Conservation (phyloP, 2,329 filamentous ascomycete species). For the Metarhizium anisopliae region DNA sequence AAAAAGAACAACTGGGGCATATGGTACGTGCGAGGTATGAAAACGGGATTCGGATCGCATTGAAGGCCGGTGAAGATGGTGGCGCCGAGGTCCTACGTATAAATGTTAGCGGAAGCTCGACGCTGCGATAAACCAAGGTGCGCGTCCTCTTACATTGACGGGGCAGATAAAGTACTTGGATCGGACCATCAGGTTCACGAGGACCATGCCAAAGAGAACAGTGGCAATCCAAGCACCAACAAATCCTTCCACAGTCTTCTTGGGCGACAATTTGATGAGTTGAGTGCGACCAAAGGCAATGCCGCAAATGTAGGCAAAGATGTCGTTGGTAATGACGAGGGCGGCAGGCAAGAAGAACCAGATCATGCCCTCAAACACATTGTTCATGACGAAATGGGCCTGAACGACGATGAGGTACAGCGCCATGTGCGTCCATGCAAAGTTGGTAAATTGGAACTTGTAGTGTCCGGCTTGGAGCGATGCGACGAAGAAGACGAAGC, state of each 20-base stretch:
- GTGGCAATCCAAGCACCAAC: constrained; percentile 95
- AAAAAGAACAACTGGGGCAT: constrained; percentile 65
- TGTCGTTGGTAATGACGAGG: constrained; percentile 96
- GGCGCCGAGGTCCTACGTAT: constrained; percentile 66
- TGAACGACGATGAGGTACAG: constrained; percentile 96
- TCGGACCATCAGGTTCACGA: constrained; percentile 77
- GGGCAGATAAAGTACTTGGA: constrained; percentile 99
- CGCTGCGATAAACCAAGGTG: not conserved
- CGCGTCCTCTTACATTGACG: constrained; percentile 56
- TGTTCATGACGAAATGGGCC: constrained; percentile 99
- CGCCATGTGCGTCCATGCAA: constrained; percentile 99
- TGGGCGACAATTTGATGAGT: constrained; percentile 94
- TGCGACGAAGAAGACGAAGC: constrained; percentile 96
- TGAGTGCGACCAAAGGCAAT: constrained; percentile 95
- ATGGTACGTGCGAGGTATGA: constrained; percentile 66
- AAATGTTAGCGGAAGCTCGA: not conserved
- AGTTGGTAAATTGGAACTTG: constrained; percentile 98
- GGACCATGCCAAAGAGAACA: constrained; percentile 69
- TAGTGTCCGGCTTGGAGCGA: constrained; percentile 94
- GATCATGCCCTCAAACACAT: constrained; percentile 98
- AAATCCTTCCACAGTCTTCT: constrained; percentile 98
- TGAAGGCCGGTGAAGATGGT: constrained; percentile 86
- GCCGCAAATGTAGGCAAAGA: constrained; percentile 94
- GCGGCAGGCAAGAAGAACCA: constrained; percentile 97
- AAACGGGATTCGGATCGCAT: constrained; percentile 87